These are phyloP conservation scores for Penicillium nucicola DNA, from an alignment of 495 filamentous ascomycete genomes.

Conservation along the genomic window DNA sequence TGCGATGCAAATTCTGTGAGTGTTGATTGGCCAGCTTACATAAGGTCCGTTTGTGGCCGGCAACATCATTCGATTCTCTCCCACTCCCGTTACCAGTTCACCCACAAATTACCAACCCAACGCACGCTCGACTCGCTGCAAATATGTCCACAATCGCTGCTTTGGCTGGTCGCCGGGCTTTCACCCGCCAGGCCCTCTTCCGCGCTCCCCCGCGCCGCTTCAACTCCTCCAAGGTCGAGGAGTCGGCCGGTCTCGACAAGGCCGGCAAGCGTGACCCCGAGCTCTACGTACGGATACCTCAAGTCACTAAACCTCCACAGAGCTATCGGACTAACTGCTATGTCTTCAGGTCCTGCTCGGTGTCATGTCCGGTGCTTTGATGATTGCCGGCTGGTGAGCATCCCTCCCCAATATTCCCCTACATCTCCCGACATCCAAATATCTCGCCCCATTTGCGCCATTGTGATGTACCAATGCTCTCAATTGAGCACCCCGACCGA, in stretches of 20 bases:
- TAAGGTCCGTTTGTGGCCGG: constrained; percentile 7
- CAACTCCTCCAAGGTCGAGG: constrained; percentile 44
- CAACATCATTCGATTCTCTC: constrained; percentile 41
- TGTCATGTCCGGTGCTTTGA: constrained; percentile 87
- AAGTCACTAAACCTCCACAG: constrained; percentile 12
- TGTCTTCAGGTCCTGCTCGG: constrained; percentile 71
- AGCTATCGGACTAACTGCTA: constrained; percentile 13
- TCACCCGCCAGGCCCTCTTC: constrained; percentile 43
- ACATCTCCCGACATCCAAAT: constrained; percentile 21
- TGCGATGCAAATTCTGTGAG: no score
- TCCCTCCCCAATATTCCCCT: constrained; percentile 23
- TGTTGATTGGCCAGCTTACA: no score
- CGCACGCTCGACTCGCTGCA: constrained; percentile 22
- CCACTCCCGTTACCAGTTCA: constrained; percentile 20
- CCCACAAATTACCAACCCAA: constrained; percentile 10
- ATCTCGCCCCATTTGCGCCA: constrained; percentile 6
- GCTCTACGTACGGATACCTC: constrained; percentile 61
- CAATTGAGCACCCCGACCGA: neutral
- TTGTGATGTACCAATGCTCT: constrained; percentile 6
- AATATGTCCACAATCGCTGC: constrained; percentile 55
- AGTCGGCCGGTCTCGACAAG: constrained; percentile 54
- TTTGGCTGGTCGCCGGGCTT: constrained; percentile 49
- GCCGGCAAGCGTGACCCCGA: constrained; percentile 75
- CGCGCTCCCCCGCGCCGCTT: constrained; percentile 42
- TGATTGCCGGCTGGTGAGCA: constrained; percentile 74